Conservation (phyloP, 2,329 filamentous ascomycete species). For the Aspergillus japonicus region DNA sequence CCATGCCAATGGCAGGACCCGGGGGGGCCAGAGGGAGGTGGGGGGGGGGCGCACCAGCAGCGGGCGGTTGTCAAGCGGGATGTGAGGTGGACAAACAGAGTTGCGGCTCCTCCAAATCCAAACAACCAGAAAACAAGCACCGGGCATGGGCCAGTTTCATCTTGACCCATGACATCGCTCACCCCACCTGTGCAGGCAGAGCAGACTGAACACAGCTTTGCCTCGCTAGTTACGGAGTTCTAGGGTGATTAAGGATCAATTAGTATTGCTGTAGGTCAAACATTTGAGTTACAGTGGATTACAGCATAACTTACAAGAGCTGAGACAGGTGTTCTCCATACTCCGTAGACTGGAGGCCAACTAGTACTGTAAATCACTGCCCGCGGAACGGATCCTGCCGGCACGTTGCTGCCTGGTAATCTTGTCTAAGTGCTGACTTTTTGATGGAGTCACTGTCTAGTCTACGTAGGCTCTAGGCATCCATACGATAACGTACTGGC, state of each 20-base stretch:
- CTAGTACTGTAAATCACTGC: background rate
- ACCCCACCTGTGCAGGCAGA: background rate
- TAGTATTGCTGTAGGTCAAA: background rate
- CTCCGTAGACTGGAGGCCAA: background rate
- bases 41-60: background rate
- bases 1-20: background rate
- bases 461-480: no score
- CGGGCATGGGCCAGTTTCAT: background rate
- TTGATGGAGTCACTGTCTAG: background rate
- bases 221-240: background rate
- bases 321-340: no score
- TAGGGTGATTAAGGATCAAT: background rate
- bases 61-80: background rate
- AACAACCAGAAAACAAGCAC: background rate
- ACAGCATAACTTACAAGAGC: no score
- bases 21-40: background rate
- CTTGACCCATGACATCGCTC: background rate
- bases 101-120: background rate
- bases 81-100: background rate
- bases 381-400: constrained; percentile 4
- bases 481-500: no score
- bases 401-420: background rate
- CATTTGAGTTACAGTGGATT: no score
- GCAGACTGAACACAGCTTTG: background rate
- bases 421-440: background rate